Base-by-base conservation (phyloP, 768 basidiomycete species). In the Mycena belliarum region DNA sequence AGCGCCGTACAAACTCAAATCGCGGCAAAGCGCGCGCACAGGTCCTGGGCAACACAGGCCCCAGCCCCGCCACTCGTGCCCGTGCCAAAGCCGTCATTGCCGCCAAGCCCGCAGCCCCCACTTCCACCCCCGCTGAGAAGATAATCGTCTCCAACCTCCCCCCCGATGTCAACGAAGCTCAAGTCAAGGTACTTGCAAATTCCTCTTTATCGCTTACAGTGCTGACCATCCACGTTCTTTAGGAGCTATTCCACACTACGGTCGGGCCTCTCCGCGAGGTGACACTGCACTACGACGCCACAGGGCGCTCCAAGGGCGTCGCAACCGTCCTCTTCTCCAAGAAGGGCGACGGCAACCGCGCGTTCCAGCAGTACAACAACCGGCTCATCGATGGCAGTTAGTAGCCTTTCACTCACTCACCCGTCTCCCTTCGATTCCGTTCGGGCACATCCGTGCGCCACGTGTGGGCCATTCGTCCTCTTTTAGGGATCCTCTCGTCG, bases 321-420 rank as follows among this genome's bases (percentile, higher is more conserved):
- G 96, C 96, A 33, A 83, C 89, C 15, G 88, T 99, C 56, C 79
- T 85, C 65, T 98, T 98, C 82, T 78, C 80, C 66, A 84, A 82
- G 68, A 89, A 87, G 68, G 95, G 94, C 57, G 93, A 95, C 68
- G 97, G 89, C 57, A 86, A 86, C 71, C 93, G 89, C 81, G 97
- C 97, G 3, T 95, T 87, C 74, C 82, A 89, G 66, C 85, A 92
- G 64, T 99, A 98, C 81, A 93, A 99, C 84, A 93, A 92, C 79
- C 89, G 97, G 72, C 90, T 98, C 78, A 95, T 99, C 86, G 97
- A 99, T 89, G 94, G 95, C 81, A 97, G 97, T 99, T 91, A 94
- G 97, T 98, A 91, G 82, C 85, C 79, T 77, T 79, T 76, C 75
- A 73, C 72, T 76, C 75, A 73, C 72, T 74, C 75, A 73, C 72